Conservation (phyloP, 208 protist species). For the Trypanosomatidae sp. region DNA sequence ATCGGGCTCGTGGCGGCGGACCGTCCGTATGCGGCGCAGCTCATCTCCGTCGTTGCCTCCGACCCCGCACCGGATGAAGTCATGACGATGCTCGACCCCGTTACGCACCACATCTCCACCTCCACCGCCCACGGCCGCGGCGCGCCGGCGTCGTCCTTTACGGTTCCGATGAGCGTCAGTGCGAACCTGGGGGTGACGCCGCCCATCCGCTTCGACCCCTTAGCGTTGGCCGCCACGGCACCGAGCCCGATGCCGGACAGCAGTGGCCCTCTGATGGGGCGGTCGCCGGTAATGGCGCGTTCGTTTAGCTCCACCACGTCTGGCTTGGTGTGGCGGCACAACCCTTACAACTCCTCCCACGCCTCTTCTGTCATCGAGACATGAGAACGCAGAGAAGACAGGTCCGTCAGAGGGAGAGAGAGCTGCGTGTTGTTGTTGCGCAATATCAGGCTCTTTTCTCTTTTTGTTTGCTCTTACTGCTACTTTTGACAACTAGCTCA, state of each 20-base stretch:
- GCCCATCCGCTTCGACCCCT: constrained; percentile 37
- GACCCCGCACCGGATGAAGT: constrained; percentile 14
- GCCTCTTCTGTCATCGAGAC: constrained; percentile 73
- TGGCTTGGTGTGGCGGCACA: constrained; percentile 78
- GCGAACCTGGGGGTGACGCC: constrained; percentile 32
- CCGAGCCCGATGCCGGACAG: constrained; percentile 26
- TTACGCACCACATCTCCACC: not conserved
- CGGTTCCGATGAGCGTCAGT: constrained; percentile 42
- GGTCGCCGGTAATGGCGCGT: constrained; percentile 45
- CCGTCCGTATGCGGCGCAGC: constrained; percentile 1
- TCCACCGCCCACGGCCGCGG: constrained; percentile 1
- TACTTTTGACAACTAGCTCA: too few species aligned
- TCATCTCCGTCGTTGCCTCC: not conserved
- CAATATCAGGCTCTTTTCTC: too few species aligned
- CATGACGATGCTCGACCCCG: constrained; percentile 10
- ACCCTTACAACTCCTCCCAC: constrained; percentile 64
- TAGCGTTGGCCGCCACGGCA: constrained; percentile 37
- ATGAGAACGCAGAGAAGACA: too few species aligned
- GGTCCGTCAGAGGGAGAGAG: too few species aligned
- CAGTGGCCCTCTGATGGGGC: constrained; percentile 22
- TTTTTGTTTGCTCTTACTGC: too few species aligned
- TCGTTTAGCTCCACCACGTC: constrained; percentile 69
- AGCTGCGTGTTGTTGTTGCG: too few species aligned
- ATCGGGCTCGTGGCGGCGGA: constrained; percentile 4
- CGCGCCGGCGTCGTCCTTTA: constrained; percentile 26